Conservation (phyloP, 2,329 filamentous ascomycete species). For the Diaporthe aspalathi region DNA sequence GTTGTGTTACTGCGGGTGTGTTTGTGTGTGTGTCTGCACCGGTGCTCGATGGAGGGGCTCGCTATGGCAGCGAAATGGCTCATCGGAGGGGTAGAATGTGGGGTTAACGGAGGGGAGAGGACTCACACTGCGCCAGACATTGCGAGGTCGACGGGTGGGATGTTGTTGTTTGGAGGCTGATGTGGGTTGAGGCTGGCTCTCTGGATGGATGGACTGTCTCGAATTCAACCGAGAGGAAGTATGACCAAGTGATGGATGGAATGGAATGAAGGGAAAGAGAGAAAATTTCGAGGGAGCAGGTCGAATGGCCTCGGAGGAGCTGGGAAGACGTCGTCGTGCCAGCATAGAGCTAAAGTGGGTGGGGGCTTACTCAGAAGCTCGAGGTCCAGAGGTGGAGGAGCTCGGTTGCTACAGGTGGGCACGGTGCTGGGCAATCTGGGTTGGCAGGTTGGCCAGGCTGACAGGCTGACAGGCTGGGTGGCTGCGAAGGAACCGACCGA, state of each 20-base stretch:
- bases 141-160: constrained; percentile 30
- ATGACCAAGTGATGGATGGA: constrained; percentile 34
- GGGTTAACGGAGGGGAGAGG: constrained; percentile 42
- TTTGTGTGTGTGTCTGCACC: neutral
- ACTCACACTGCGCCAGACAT: constrained; percentile 79
- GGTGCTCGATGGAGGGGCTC: constrained; percentile 31
- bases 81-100: constrained; percentile 48
- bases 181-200: constrained; percentile 28
- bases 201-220: constrained; percentile 33
- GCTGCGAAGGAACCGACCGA: no score
- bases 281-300: constrained; percentile 36
- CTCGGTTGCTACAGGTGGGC: neutral
- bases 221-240: constrained; percentile 33
- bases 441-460: no score
- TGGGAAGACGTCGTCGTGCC: constrained; percentile 34
- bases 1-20: neutral
- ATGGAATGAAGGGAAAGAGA: constrained; percentile 33
- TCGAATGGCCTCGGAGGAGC: constrained; percentile 36
- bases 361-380: constrained; percentile 38
- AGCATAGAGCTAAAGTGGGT: constrained; percentile 35
- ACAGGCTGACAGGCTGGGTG: no score
- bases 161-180: constrained; percentile 43
- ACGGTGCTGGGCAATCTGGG: neutral
- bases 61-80: constrained; percentile 43
- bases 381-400: constrained; percentile 10